phyloP scores from a whole-genome alignment of 768 basidiomycete species.

The Macrolepiota dolichaula region DNA sequence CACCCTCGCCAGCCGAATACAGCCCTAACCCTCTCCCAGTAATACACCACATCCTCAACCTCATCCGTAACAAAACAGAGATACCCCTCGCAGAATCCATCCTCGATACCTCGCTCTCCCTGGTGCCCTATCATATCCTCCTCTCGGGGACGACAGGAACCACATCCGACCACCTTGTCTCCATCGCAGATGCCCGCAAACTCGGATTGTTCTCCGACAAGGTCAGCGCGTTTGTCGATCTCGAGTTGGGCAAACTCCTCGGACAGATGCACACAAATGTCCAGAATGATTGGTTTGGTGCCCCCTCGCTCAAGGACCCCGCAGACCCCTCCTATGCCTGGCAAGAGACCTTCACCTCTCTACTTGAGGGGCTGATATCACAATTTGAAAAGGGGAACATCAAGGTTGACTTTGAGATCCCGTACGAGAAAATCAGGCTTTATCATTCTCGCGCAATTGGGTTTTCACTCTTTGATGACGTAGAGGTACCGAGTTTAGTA shows the following conservation, averaged over 20 bases:
- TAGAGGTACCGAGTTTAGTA: conserved; percentile 64
- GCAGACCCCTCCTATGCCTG: conserved; percentile 55
- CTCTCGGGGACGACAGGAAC: conserved; percentile 41
- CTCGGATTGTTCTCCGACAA: conserved; percentile 30
- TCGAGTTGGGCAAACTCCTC: conserved; percentile 59
- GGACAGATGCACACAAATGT: conserved; percentile 59
- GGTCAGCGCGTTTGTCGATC: conserved; percentile 46
- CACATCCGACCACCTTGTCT: conserved; percentile 30
- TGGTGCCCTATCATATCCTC: conserved; percentile 50
- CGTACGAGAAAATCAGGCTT: conserved; percentile 41
- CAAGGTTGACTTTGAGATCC: conserved; percentile 24
- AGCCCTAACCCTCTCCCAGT: conserved; percentile 34
- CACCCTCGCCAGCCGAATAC: conserved; percentile 16
- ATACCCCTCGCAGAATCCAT: conserved; percentile 49
- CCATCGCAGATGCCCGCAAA: conserved; percentile 36
- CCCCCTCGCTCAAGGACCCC: conserved; percentile 30
- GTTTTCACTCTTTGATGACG: conserved; percentile 74
- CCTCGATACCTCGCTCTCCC: conserved; percentile 42
- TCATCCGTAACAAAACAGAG: conserved; percentile 39
- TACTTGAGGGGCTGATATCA: conserved; percentile 56
- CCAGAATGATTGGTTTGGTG: conserved; percentile 78
- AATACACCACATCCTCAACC: conserved; percentile 35
- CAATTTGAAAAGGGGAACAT: conserved; percentile 30
- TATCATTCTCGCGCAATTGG: conserved; percentile 69
- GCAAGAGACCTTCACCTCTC: conserved; percentile 68